Evolutionary conservation across 805 yeast genomes (phyloP).

Genomic region (Teunomyces cretensis): DNA sequence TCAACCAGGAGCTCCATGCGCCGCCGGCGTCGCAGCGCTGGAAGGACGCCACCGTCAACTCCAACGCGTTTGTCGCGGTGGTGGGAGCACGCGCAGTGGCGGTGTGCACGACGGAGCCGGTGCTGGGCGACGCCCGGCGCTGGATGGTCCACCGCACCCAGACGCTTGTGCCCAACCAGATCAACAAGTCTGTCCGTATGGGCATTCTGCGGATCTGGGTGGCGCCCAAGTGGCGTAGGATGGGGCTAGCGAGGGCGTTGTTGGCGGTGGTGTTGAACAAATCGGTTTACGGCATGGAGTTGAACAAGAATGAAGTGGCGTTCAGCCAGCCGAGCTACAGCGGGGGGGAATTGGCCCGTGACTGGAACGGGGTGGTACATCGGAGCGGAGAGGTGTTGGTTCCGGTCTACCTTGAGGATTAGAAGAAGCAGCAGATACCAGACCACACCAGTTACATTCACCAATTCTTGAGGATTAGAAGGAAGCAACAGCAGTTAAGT

Average conservation of each 20-base stretch:
- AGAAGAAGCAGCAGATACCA: neutral
- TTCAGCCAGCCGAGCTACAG: conserved; percentile 73
- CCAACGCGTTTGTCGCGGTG: conserved; percentile 49
- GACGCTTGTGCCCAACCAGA: conserved; percentile 46
- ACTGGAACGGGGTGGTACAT: conserved; percentile 57
- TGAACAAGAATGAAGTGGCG: conserved; percentile 48
- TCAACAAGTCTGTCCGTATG: conserved; percentile 30
- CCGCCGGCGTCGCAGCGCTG: conserved; percentile 38
- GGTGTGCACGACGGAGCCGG: conserved; percentile 51
- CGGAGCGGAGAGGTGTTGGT: conserved; percentile 49
- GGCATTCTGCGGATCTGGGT: conserved; percentile 48
- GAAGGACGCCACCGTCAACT: conserved; percentile 17
- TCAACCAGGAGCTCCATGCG: conserved; percentile 61
- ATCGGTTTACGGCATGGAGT: conserved; percentile 48
- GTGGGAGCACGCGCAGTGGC: conserved; percentile 52
- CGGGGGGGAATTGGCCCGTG: conserved; percentile 59
- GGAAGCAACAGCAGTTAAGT: no score
- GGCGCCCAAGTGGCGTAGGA: conserved; percentile 45
- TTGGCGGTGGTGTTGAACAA: conserved; percentile 43
- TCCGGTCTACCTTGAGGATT: conserved; percentile 46
- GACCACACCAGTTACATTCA: no score
- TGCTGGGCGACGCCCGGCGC: conserved; percentile 35
- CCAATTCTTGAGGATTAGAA: no score
- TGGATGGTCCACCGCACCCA: conserved; percentile 64
- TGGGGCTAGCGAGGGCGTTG: conserved; percentile 49